These are phyloP conservation scores for Solanum hybrid DNA, from an alignment of 305 asterid genomes.

Conservation along the genomic window DNA sequence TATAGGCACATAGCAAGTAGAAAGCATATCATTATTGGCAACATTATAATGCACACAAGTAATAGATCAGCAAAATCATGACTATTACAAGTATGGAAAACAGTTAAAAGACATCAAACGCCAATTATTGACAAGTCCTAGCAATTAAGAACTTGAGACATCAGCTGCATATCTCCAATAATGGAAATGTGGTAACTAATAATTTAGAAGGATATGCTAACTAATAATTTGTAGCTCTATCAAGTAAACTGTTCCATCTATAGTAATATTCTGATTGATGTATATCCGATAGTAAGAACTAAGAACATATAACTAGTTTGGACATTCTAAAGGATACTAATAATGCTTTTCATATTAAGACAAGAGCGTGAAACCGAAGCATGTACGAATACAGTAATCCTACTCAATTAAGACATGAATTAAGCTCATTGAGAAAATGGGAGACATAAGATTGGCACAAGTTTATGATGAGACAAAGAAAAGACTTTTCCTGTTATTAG, in stretches of 20 bases:
- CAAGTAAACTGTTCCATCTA: neutral
- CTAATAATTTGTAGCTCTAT: neutral
- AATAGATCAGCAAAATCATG: neutral
- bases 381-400: neutral
- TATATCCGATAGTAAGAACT: neutral
- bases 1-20: neutral
- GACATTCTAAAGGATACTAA: neutral
- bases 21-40: neutral
- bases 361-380: neutral
- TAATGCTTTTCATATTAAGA: neutral
- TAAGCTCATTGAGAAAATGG: neutral
- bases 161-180: neutral
- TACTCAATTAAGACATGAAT: constrained; percentile 1
- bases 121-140: neutral
- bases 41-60: neutral
- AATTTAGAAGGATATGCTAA: neutral
- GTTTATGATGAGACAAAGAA: neutral
- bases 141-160: neutral
- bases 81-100: neutral
- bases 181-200: neutral
- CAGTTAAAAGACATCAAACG: neutral
- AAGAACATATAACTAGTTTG: neutral
- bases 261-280: neutral
- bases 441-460: neutral
- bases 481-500: constrained; percentile 8